Base-by-base conservation (phyloP, 805 yeast genomes). In the Myxozyma udenii region DNA sequence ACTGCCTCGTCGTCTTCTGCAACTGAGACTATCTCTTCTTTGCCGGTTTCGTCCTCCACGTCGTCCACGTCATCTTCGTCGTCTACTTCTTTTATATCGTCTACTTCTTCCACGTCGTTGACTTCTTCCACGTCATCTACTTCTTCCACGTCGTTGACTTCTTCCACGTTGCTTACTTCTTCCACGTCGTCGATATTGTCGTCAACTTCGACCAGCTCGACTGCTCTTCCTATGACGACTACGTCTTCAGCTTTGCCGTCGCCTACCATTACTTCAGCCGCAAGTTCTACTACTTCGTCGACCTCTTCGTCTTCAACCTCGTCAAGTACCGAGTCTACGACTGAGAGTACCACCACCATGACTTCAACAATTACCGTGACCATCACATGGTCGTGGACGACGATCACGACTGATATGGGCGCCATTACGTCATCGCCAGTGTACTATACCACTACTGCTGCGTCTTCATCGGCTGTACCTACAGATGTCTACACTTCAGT, bases 71-170 rank as follows among this genome's bases (percentile, higher is more conserved):
- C 45, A 16, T n/a, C 53, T 3, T 19, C 22, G 16, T 39, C 39
- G 43, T 58, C 68, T 28, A 55, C 67, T 39, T 51, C 66, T 18
- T 55, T 61, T 30, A 40, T 64, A 14, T 35, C 68, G 24, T 46
- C 68, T 24, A 26, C 60, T 41, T 46, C 69, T 30, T 35, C 62
- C 2, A n/a, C n/a, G n/a, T n/a, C n/a, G n/a, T n/a, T n/a, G n/a
- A n/a, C n/a, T n/a, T n/a, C 50, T 23, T 21, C 41, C 7, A 26
- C 40, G 38, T 12, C 51, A 19, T 21, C 48, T 30, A n/a, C 32
- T 19, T 22, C 50, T 16, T 32, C 50, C 2, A 35, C 41, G 16
- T 33, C 58, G 12, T 41, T 62, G 19, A 46, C 46, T 41, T 39
- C 49, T 50, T 55, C 48, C 58, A 50, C 50, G 48, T 51, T 46